phyloP scores from a whole-genome alignment of 495 filamentous ascomycete genomes.

The Physcia stellaris region DNA sequence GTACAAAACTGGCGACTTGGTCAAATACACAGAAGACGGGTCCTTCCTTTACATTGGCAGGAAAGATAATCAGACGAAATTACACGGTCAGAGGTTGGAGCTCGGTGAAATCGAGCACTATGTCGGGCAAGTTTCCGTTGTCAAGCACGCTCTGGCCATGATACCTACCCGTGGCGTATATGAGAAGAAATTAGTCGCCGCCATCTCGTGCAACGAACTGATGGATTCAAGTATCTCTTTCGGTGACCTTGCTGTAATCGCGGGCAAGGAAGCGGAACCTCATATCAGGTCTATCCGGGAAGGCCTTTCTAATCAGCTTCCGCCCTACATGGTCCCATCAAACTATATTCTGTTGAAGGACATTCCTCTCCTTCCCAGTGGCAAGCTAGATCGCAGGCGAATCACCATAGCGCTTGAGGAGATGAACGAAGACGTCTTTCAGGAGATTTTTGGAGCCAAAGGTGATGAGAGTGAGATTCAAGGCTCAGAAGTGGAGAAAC shows the following conservation, averaged over 20 bases:
- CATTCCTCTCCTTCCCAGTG: constrained; percentile 28
- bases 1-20: constrained; percentile 28
- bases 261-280: constrained; percentile 1
- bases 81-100: constrained; percentile 34
- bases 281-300: constrained; percentile 6
- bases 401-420: constrained; percentile 12
- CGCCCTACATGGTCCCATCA: constrained; percentile 34
- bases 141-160: constrained; percentile 7
- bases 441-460: constrained; percentile 3
- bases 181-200: constrained; percentile 8
- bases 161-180: constrained; percentile 6
- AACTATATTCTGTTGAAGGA: constrained; percentile 23
- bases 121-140: constrained; percentile 4
- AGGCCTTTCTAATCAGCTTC: constrained; percentile 15
- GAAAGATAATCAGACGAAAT: constrained; percentile 33
- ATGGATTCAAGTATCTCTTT: neutral
- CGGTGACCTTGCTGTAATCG: constrained; percentile 1
- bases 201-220: constrained; percentile 6
- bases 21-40: constrained; percentile 17
- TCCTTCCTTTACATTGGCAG: constrained; percentile 15
- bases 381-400: constrained; percentile 26
- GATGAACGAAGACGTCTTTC: constrained; percentile 9
- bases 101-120: constrained; percentile 29
- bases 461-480: neutral
- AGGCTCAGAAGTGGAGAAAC: constrained; percentile 5